Percentiles rank a stretch among this genome's conserved stretches.
phyloP scores from a whole-genome alignment of 108 stramenopile genomes.

The Heterococcus sp. region DNA sequence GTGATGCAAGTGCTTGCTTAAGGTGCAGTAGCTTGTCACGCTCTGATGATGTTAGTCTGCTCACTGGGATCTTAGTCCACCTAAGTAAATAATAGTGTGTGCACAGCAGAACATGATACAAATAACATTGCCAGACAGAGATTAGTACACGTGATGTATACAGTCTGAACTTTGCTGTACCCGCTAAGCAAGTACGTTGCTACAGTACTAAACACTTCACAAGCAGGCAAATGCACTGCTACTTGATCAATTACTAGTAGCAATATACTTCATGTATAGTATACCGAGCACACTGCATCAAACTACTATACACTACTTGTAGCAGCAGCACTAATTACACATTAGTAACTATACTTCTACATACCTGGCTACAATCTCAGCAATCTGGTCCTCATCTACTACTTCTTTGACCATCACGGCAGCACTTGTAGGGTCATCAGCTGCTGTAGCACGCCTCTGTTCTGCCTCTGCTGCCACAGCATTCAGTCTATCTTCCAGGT shows the following conservation, averaged over 20 bases:
- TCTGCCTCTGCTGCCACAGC: neutral
- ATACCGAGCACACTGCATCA: no score
- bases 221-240: neutral
- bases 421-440: conserved; percentile 2
- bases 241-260: neutral
- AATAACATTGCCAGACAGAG: no score
- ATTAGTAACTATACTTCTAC: neutral
- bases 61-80: conserved; percentile 88
- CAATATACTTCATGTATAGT: no score
- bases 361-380: conserved; percentile 63
- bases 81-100: no score
- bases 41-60: conserved; percentile 74
- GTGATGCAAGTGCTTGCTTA: conserved; percentile 55
- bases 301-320: no score
- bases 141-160: neutral
- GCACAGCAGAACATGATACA: no score
- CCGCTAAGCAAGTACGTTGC: neutral
- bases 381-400: conserved; percentile 85
- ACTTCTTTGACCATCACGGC: conserved; percentile 61
- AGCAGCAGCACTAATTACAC: neutral
- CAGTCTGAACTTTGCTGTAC: neutral
- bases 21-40: conserved; percentile 71
- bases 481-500: neutral
- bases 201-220: neutral
- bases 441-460: neutral